phyloP scores from a whole-genome alignment of 2,329 filamentous ascomycete genomes.

The Cryphonectria radicalis region DNA sequence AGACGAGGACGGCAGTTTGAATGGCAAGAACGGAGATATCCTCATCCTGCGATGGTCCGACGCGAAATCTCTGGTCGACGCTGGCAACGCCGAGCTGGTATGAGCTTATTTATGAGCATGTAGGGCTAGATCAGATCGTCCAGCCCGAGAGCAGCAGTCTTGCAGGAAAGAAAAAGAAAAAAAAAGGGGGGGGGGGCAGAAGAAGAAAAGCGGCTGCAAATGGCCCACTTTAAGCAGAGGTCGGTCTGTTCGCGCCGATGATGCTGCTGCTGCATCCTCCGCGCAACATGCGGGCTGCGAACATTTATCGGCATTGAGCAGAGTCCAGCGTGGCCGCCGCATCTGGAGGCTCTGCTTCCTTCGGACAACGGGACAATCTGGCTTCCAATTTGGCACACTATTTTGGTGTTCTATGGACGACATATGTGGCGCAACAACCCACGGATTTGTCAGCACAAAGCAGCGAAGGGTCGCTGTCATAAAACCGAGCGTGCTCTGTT shows the following conservation, averaged over 20 bases:
- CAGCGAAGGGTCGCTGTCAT: background rate
- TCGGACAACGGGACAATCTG: background rate
- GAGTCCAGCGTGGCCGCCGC: background rate
- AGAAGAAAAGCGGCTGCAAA: background rate
- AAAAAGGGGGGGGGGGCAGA: background rate
- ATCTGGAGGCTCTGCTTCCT: background rate
- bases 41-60: constrained; percentile 76
- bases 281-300: background rate
- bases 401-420: background rate
- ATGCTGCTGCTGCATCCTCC: background rate
- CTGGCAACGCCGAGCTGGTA: constrained; percentile 61
- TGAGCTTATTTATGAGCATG: constrained; percentile 41
- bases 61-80: constrained; percentile 63
- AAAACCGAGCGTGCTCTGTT: background rate
- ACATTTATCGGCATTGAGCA: background rate
- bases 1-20: constrained; percentile 64
- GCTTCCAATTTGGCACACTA: background rate
- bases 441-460: background rate
- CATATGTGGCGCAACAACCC: background rate
- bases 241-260: background rate
- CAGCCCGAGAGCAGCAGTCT: background rate
- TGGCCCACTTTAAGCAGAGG: background rate
- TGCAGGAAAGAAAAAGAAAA: too few relatives aligned
- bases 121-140: too few relatives aligned
- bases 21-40: constrained; percentile 65